A percentile compares a stretch with the other conserved stretches of the same genome.
phyloP scores from a whole-genome alignment of 2,329 filamentous ascomycete species.

The Fusarium sp. region DNA sequence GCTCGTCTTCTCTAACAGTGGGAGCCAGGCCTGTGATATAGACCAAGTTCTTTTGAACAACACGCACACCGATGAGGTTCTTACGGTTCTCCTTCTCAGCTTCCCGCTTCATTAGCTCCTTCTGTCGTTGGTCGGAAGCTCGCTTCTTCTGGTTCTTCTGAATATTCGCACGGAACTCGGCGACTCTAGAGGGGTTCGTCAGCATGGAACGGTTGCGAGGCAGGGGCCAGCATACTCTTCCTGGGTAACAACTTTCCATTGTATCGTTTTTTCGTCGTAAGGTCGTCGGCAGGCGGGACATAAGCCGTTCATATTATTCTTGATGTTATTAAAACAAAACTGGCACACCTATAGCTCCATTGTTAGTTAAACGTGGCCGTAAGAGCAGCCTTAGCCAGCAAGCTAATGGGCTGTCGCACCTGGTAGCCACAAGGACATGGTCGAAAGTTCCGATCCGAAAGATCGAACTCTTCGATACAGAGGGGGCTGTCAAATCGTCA shows the following conservation, averaged over 20 bases:
- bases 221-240: constrained; percentile 80
- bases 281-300: constrained; percentile 97
- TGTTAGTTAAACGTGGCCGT: constrained; percentile 46
- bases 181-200: constrained; percentile 65
- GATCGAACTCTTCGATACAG: constrained; percentile 98
- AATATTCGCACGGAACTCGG: constrained; percentile 81
- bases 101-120: constrained; percentile 95
- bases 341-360: constrained; percentile 82
- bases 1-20: constrained; percentile 89
- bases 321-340: constrained; percentile 99
- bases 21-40: constrained; percentile 97
- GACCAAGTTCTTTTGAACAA: constrained; percentile 98
- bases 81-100: constrained; percentile 96
- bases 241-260: constrained; percentile 93
- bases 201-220: constrained; percentile 29
- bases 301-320: constrained; percentile 95
- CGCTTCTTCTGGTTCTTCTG: constrained; percentile 95
- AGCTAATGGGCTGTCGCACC: constrained; percentile 66
- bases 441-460: constrained; percentile 96
- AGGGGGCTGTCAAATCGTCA: constrained; percentile 76
- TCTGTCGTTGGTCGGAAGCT: constrained; percentile 84
- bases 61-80: constrained; percentile 92
- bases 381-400: constrained; percentile 9
- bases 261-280: constrained; percentile 96
- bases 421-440: constrained; percentile 98